Evolutionary conservation across 106 monocot genomes (phyloP), one percentile per base, ranked within the genome.

Genomic region (Amphibolis antarctica): DNA sequence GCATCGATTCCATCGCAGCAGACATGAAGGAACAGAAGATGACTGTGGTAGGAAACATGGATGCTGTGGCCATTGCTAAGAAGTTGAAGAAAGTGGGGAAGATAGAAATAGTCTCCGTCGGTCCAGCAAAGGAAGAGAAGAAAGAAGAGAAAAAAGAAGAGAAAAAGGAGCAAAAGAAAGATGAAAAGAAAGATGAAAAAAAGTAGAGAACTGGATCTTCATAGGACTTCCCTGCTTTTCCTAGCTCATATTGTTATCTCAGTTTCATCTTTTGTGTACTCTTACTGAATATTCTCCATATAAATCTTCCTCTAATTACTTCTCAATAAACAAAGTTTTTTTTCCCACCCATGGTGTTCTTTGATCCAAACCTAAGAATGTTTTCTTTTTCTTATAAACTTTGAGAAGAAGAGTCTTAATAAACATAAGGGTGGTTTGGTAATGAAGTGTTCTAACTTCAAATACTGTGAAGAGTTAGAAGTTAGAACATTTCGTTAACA

Each of bases 121-220:
- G 88, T 51, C 83, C 88, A 24, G 85, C 88, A 18, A 93, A 93
- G 66, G 83, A 88, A 71, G 93, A 93, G 42, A 93, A 93, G 79
- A 88, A 93, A 53, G 91, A 81, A 18, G 83, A 91, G 45, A 86
- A 80, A 66, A 76, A 75, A 23, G 85, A 83, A 69, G 88, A 88
- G 47, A 93, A 93, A 76, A 88, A 93, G 76, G 70, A 73, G 67
- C 26, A 55, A 6, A 79, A 75, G 46, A 75, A 78, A 49, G 69
- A 69, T 10, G 69, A 69, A 0, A 69, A 59, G 58, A 69, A 69
- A 17, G 43, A 59, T 9, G 66, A 66, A 15, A 66, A 63, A 0
- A 46, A 46, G 44, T 46, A 45, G 21, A 14, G 46, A 12, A 25
- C 0, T 25, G 48, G 48, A 11, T 23, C 22, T 11, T 23, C 0